phyloP scores from a whole-genome alignment of 2,329 filamentous ascomycete species.

The Calycina marina region DNA sequence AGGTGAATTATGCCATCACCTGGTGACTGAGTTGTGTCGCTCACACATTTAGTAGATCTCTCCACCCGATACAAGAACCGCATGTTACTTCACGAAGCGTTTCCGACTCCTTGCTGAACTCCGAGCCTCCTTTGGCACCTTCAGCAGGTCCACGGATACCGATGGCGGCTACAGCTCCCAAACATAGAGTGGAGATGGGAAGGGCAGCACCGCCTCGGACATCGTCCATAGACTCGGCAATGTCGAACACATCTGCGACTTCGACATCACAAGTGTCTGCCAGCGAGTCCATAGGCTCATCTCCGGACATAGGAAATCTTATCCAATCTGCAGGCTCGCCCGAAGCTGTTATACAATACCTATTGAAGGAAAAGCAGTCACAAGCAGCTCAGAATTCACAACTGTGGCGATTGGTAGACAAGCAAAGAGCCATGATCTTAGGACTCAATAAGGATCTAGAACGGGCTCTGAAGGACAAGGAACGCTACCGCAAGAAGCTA shows the following conservation, averaged over 20 bases:
- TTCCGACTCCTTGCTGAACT: conserved; percentile 19
- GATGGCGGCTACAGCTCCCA: conserved; percentile 18
- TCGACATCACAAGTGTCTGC: conserved; percentile 42
- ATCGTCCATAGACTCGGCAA: conserved; percentile 85
- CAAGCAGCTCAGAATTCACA: conserved; percentile 82
- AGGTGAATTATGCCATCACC: too few relatives aligned
- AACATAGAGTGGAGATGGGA: conserved; percentile 19
- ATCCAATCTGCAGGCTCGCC: conserved; percentile 77
- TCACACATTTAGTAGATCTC: conserved; percentile 10
- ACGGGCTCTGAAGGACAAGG: conserved; percentile 81
- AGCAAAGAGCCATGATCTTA: conserved; percentile 85
- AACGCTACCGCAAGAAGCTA: conserved; percentile 78
- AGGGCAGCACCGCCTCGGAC: conserved; percentile 43
- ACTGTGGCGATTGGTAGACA: conserved; percentile 89
- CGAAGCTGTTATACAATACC: conserved; percentile 75
- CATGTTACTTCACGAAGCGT: conserved; percentile 22
- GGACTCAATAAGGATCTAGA: conserved; percentile 92
- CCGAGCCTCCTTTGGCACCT: conserved; percentile 13
- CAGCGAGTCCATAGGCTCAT: conserved; percentile 37
- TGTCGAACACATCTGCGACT: conserved; percentile 58
- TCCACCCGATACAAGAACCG: conserved; percentile 13
- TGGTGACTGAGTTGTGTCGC: too few relatives aligned
- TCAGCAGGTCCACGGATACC: conserved; percentile 10
- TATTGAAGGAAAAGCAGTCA: conserved; percentile 83
- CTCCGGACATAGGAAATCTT: conserved; percentile 64